Evolutionary conservation across 495 filamentous ascomycete species (phyloP), one percentile per base, ranked within the genome.

Genomic region (Penicillium ochrochloron): DNA sequence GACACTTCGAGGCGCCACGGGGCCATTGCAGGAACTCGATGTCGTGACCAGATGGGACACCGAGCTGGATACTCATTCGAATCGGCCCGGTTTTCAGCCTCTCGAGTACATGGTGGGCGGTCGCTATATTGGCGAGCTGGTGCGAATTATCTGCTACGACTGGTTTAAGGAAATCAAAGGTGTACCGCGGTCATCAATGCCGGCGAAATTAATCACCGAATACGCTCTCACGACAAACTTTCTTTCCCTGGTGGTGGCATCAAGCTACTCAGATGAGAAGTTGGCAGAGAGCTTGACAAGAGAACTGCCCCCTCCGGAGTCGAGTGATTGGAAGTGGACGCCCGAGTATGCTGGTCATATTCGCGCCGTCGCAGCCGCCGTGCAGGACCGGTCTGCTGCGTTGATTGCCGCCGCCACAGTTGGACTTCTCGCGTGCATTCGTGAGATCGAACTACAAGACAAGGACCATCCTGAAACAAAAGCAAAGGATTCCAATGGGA

Each of bases 51-150:
- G 77, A 48, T 93, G 90, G 90, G 91, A 94, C 68, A 66, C 73
- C 2, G 70, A 78, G 54, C 78, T 94, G 11, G 89, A 92, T 62
- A 62, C 64, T 5, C 79, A 82, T 25, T 84, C 83, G 58, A 84
- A 90, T 64, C 78, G 79, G 1, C 90, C 90, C 0, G 91, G 90
- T 0, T 93, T 93, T 67, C 90, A 92, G 71, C 91, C 91, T 0
- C 83, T 93, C 59, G 91, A 94, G 74, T 92, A 92, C 70, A 91
- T 94, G 87, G 88, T 90, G 6, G 83, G 87, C 7, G 91, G 91
- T 1, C 80, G 89, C 2, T 93, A 93, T 69, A 76, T 93, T 15
- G 90, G 90, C 55, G 90, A 93, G 74, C 80, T 93, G 23, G 87
- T 84, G 7, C 82, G 91, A 7, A 76, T 92, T 0, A 84, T 90